Conservation (phyloP, 768 basidiomycete genomes). For the Pulveroboletus sp. region DNA sequence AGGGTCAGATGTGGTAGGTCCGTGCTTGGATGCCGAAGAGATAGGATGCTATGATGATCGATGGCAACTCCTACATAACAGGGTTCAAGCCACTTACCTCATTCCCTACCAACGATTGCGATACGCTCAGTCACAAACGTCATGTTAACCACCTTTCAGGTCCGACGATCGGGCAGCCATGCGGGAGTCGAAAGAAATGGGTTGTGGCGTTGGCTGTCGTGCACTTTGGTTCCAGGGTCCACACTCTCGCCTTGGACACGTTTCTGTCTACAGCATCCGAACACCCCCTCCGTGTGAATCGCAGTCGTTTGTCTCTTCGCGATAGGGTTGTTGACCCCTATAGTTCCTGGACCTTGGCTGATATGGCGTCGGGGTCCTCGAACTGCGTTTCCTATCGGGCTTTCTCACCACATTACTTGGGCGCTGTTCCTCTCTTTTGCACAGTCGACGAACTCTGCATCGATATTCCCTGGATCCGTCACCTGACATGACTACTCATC, state of each 20-base stretch:
- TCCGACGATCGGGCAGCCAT: neutral
- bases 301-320: neutral
- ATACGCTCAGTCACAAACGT: neutral
- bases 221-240: neutral
- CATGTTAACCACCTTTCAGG: neutral
- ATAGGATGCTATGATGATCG: neutral
- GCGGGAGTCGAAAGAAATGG: neutral
- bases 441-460: too few species aligned
- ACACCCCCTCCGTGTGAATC: neutral
- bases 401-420: too few species aligned
- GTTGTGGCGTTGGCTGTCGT: neutral
- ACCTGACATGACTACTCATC: too few species aligned
- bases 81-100: slow-evolving; percentile 10
- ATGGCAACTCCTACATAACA: slow-evolving; percentile 1
- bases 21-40: neutral
- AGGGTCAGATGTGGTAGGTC: neutral
- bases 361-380: neutral
- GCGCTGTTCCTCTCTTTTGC: too few species aligned
- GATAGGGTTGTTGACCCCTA: neutral
- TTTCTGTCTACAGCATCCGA: neutral
- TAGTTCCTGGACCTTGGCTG: neutral
- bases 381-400: neutral
- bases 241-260: neutral
- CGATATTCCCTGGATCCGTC: too few species aligned
- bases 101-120: neutral